Evolutionary conservation across 2,329 filamentous ascomycete genomes (phyloP).

Genomic region (Colletotrichum shisoi): DNA sequence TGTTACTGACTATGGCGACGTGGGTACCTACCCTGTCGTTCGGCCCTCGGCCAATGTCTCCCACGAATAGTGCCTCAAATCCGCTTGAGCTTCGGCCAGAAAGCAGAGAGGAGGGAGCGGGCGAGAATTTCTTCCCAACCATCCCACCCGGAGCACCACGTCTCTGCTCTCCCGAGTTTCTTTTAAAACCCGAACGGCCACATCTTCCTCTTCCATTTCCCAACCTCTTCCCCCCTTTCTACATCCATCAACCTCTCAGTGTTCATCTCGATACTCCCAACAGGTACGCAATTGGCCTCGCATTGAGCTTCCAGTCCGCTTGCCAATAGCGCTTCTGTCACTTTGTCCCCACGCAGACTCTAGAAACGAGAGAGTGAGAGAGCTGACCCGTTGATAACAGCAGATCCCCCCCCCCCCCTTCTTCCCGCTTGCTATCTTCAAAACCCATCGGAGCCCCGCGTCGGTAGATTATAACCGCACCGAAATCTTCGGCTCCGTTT

Average conservation of each 20-base stretch:
- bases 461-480: constrained; percentile 32
- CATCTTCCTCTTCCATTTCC: constrained; percentile 27
- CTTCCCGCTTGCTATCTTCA: constrained; percentile 38
- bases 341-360: constrained; percentile 13
- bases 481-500: constrained; percentile 44
- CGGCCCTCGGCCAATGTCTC: constrained; percentile 35
- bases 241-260: constrained; percentile 20
- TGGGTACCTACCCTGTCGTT: constrained; percentile 23
- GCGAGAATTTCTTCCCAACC: constrained; percentile 33
- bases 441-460: constrained; percentile 45
- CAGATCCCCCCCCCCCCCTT: constrained; percentile 5
- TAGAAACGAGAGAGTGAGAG: neutral
- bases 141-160: constrained; percentile 29
- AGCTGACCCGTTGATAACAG: constrained; percentile 26
- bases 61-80: constrained; percentile 35
- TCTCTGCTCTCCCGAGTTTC: constrained; percentile 24
- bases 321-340: neutral
- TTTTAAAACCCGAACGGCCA: constrained; percentile 40
- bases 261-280: neutral
- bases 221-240: constrained; percentile 28
- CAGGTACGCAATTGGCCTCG: constrained; percentile 24
- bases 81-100: constrained; percentile 34
- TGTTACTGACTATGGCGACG: neutral
- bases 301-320: constrained; percentile 16
- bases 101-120: constrained; percentile 10